Evolutionary conservation across 2,329 filamentous ascomycete species (phyloP).

Genomic region (Rutstroemia sp.): DNA sequence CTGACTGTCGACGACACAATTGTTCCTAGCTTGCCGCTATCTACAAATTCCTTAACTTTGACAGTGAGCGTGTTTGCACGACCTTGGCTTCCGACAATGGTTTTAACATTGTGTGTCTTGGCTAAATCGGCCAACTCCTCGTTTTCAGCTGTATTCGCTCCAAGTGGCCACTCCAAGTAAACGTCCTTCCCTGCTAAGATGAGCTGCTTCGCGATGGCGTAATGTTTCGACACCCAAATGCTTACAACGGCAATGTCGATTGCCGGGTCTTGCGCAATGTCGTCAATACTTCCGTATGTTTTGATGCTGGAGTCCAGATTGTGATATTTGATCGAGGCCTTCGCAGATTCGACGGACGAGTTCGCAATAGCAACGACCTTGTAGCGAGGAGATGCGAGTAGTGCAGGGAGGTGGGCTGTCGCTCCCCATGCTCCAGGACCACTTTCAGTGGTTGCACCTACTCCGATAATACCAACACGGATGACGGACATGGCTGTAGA

Average conservation of each 20-base stretch:
- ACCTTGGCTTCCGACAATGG: conserved; percentile 41
- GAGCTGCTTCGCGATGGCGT: conserved; percentile 34
- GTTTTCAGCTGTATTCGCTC: conserved; percentile 33
- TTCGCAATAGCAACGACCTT: conserved; percentile 41
- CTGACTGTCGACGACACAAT: conserved; percentile 21
- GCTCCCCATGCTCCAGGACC: conserved; percentile 39
- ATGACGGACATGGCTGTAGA: conserved; percentile 8
- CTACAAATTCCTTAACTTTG: conserved; percentile 37
- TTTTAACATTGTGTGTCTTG: conserved; percentile 33
- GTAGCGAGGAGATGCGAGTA: conserved; percentile 28
- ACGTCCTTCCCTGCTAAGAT: conserved; percentile 39
- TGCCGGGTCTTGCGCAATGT: conserved; percentile 38
- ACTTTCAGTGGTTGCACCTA: background rate
- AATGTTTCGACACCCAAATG: conserved; percentile 38
- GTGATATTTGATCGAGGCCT: conserved; percentile 34
- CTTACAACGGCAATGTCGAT: conserved; percentile 41
- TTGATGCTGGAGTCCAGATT: conserved; percentile 32
- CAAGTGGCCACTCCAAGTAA: conserved; percentile 45
- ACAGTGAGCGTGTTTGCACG: conserved; percentile 33
- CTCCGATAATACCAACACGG: conserved; percentile 17
- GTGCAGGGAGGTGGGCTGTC: conserved; percentile 44
- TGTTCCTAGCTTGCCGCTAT: conserved; percentile 36
- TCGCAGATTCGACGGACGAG: conserved; percentile 36
- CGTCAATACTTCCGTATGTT: conserved; percentile 35
- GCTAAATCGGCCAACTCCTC: conserved; percentile 37